Evolutionary conservation across 169 alveolate genomes (phyloP).

Genomic region (Plasmodium knowlesi): DNA sequence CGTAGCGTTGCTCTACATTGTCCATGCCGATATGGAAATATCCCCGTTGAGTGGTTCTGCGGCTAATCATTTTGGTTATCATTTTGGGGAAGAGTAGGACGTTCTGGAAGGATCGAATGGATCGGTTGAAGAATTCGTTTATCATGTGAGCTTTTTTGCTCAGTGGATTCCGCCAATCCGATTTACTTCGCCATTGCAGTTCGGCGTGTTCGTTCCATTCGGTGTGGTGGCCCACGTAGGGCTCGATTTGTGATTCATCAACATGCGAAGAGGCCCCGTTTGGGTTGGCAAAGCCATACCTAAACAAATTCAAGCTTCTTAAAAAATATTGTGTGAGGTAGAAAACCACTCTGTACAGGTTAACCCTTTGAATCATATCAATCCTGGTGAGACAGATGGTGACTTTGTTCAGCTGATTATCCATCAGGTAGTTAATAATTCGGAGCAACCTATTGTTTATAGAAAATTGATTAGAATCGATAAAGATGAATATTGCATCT

Average conservation of each 20-base stretch:
- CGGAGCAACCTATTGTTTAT: slow-evolving; percentile 39
- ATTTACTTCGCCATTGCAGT: too few species aligned
- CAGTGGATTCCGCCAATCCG: neutral
- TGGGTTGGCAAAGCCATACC: neutral
- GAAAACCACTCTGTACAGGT: slow-evolving; percentile 39
- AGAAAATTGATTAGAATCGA: slow-evolving; percentile 43
- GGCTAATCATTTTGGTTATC: neutral
- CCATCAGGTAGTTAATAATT: slow-evolving; percentile 47
- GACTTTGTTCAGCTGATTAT: slow-evolving; percentile 43
- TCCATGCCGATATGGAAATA: neutral
- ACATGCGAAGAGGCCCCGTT: neutral
- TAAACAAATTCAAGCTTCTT: slow-evolving; percentile 37
- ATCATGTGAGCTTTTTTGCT: neutral
- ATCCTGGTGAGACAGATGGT: slow-evolving; percentile 60
- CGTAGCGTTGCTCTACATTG: neutral
- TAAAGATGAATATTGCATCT: slow-evolving; percentile 35
- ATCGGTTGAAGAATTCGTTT: slow-evolving; percentile 18
- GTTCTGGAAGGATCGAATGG: slow-evolving; percentile 53
- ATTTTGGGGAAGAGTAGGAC: slow-evolving; percentile 25
- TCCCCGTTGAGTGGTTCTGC: neutral
- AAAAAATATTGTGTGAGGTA: slow-evolving; percentile 60
- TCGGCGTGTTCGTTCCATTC: neutral
- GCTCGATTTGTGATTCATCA: neutral
- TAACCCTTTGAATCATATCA: slow-evolving; percentile 17
- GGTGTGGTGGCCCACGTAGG: neutral